Evolutionary conservation across 768 basidiomycete species (phyloP).

Genomic region (Agaricus bisporus): DNA sequence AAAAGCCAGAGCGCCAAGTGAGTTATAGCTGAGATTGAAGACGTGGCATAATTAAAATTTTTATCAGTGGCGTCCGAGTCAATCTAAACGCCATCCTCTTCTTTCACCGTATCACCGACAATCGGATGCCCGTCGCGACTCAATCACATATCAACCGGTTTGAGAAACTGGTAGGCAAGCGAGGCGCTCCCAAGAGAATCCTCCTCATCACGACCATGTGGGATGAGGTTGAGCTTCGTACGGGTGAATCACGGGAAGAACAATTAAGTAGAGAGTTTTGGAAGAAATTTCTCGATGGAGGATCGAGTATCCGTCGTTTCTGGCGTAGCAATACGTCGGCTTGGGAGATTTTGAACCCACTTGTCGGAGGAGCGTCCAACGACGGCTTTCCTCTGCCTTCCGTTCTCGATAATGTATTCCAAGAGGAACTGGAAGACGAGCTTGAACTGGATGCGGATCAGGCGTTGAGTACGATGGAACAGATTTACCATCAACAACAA

Average conservation of each 20-base stretch:
- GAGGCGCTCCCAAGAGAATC: conserved; percentile 3
- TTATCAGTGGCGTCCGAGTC: not conserved
- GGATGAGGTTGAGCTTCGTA: conserved; percentile 4
- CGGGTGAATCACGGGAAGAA: not conserved
- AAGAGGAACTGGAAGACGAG: conserved; percentile 8
- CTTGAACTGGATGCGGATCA: conserved; percentile 1
- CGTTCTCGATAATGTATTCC: conserved; percentile 2
- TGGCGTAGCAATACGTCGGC: not conserved
- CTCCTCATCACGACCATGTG: conserved; percentile 8
- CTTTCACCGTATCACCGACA: conserved; percentile 10
- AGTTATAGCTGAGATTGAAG: not conserved
- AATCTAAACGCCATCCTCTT: conserved; percentile 8
- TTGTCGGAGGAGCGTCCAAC: not conserved
- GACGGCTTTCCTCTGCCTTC: conserved; percentile 2
- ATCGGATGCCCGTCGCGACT: conserved; percentile 7
- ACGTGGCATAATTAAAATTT: not conserved
- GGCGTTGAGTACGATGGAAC: conserved; percentile 7
- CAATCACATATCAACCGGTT: conserved; percentile 8
- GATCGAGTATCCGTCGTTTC: conserved; percentile 1
- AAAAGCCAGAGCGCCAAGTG: conserved; percentile 2
- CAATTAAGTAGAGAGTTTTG: conserved; percentile 5
- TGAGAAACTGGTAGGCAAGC: conserved; percentile 7
- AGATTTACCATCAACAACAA: conserved; percentile 4
- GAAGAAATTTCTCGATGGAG: conserved; percentile 8
- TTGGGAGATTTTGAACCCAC: conserved; percentile 6